Percentiles rank a stretch among this genome's conserved stretches.
phyloP scores from a whole-genome alignment of 2,329 filamentous ascomycete genomes.

The Phialophora tarda region DNA sequence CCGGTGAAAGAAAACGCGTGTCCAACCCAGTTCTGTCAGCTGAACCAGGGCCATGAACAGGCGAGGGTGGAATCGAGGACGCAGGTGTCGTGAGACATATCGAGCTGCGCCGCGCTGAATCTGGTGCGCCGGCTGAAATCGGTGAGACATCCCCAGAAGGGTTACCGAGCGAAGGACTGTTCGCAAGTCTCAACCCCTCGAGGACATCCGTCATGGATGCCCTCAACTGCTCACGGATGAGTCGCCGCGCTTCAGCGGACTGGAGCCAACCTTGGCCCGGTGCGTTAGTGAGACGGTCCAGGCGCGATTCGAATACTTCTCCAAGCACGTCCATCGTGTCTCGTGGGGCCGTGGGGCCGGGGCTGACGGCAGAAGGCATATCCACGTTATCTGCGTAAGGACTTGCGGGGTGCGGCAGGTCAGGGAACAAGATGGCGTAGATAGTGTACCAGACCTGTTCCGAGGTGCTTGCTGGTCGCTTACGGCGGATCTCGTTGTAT shows the following conservation, averaged over 20 bases:
- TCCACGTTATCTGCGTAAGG: conserved; percentile 36
- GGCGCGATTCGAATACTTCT: conserved; percentile 32
- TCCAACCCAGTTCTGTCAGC: conserved; percentile 7
- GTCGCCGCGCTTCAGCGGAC: conserved; percentile 21
- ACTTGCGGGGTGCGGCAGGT: conserved; percentile 29
- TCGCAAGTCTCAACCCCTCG: conserved; percentile 15
- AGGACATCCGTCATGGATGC: conserved; percentile 31
- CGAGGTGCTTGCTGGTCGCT: conserved; percentile 32
- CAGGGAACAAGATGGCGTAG: conserved; percentile 37
- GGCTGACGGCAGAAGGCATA: conserved; percentile 11
- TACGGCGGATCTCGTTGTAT: conserved; percentile 35
- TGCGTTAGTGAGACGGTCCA: conserved; percentile 27
- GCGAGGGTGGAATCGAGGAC: conserved; percentile 29
- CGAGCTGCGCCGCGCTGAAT: conserved; percentile 26
- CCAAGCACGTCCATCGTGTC: conserved; percentile 27
- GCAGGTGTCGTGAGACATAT: conserved; percentile 26
- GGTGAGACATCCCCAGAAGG: conserved; percentile 26
- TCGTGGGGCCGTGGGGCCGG: conserved; percentile 18
- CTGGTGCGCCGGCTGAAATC: conserved; percentile 18
- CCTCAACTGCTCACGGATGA: conserved; percentile 30
- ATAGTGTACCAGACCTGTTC: conserved; percentile 39
- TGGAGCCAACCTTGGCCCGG: conserved; percentile 32
- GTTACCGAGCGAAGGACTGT: conserved; percentile 20
- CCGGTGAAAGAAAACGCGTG: conserved; percentile 21
- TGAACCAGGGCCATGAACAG: conserved; percentile 19